phyloP scores from a whole-genome alignment of 768 basidiomycete genomes.

The Suillus sp. region DNA sequence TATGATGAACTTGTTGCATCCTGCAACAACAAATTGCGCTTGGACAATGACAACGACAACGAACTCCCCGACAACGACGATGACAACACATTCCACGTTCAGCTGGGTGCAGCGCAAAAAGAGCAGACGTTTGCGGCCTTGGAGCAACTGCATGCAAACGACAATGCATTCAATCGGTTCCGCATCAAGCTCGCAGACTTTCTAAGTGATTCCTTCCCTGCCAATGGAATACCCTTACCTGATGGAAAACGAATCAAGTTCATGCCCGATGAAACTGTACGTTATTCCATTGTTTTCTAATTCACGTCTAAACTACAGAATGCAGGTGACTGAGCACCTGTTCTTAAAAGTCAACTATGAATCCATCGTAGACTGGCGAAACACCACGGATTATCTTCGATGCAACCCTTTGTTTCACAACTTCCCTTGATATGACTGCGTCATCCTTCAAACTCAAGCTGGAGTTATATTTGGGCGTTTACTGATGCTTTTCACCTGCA shows the following conservation, averaged over 20 bases:
- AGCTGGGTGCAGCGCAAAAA: constrained; percentile 8
- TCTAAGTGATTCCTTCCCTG: constrained; percentile 3
- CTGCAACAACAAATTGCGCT: neutral
- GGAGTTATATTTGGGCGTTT: constrained; percentile 23
- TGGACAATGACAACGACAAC: neutral
- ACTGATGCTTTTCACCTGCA: constrained; percentile 23
- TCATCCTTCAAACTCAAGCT: constrained; percentile 26
- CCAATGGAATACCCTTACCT: neutral
- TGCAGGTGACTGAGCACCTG: constrained; percentile 28
- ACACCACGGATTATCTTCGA: constrained; percentile 29
- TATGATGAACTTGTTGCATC: neutral
- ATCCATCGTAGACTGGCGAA: constrained; percentile 31
- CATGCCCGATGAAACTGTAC: constrained; percentile 2
- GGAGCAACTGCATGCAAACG: constrained; percentile 1
- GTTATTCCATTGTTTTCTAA: neutral
- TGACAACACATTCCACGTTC: constrained; percentile 5
- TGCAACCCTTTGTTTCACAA: constrained; percentile 34
- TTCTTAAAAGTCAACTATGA: constrained; percentile 31
- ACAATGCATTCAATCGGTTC: constrained; percentile 10
- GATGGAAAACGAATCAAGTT: constrained; percentile 3
- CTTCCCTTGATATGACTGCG: constrained; percentile 29
- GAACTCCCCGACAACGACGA: neutral
- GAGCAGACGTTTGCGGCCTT: constrained; percentile 4
- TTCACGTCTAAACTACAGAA: neutral
- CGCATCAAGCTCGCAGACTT: constrained; percentile 9